phyloP scores from a whole-genome alignment of 2,329 filamentous ascomycete genomes.

The Apiospora rasikravindrae region DNA sequence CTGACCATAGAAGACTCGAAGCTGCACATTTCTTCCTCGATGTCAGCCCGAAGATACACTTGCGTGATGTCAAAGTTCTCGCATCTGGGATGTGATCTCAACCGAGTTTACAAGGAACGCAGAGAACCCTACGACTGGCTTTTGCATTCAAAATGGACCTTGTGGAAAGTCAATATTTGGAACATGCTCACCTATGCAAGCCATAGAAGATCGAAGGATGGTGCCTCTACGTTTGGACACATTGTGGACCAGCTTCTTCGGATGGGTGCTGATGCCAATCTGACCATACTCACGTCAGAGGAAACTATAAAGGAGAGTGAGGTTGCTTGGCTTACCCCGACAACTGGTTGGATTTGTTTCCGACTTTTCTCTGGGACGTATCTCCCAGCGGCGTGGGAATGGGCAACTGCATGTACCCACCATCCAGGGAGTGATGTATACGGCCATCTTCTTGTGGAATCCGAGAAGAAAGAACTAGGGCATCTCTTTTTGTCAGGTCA shows the following conservation, averaged over 20 bases:
- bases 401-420: background rate
- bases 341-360: background rate
- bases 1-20: background rate
- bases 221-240: background rate
- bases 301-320: background rate
- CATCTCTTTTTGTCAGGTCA: background rate
- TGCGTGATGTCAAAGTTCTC: background rate
- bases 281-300: background rate
- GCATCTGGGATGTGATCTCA: background rate
- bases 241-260: background rate
- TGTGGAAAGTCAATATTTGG: background rate
- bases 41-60: background rate
- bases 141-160: background rate
- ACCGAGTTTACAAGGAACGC: background rate
- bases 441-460: background rate
- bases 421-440: background rate
- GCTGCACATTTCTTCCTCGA: background rate
- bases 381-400: background rate
- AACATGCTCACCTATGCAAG: background rate
- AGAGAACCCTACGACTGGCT: background rate
- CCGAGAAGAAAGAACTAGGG: background rate
- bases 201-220: rapidly evolving
- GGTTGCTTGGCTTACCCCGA: background rate
- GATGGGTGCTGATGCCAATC: background rate
- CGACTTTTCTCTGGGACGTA: background rate